Percentiles rank a stretch among this genome's conserved stretches.
Conservation (phyloP, 2,329 filamentous ascomycete genomes). For the Byssochlamys sp. region DNA sequence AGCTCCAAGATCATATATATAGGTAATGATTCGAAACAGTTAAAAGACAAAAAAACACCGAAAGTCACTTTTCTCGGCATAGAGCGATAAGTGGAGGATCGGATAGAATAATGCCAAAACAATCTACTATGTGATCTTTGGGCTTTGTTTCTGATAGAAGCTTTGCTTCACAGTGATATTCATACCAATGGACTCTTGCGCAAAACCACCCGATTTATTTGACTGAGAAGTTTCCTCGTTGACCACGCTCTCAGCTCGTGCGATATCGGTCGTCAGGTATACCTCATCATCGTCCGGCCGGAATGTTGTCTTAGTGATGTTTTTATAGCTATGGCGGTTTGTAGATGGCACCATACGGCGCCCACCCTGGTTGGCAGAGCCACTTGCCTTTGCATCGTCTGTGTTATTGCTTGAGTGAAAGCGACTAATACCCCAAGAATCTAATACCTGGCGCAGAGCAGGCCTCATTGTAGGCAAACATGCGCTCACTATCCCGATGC, state of each 20-base stretch:
- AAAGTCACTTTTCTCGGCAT: neutral
- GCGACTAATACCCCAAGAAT: neutral
- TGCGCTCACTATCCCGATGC: slow-evolving; percentile 28
- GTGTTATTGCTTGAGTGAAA: neutral
- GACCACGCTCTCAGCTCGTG: neutral
- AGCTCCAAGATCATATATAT: neutral
- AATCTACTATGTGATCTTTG: neutral
- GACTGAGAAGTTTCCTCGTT: neutral
- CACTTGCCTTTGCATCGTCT: neutral
- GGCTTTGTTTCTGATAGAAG: neutral
- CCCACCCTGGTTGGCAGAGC: neutral
- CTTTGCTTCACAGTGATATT: neutral
- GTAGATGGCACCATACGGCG: neutral
- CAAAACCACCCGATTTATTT: neutral
- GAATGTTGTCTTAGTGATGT: neutral
- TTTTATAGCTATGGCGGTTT: neutral
- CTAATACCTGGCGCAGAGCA: slow-evolving; percentile 24
- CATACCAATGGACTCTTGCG: neutral
- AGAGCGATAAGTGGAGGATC: neutral
- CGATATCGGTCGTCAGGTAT: neutral
- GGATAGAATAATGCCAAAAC: neutral
- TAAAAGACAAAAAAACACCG: neutral
- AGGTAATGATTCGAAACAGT: neutral
- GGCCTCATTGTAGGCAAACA: slow-evolving; percentile 27
- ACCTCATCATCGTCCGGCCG: neutral